These are phyloP conservation scores for Pleurotus salmoneostramineus DNA, from an alignment of 768 basidiomycete genomes.

Conservation along the genomic window DNA sequence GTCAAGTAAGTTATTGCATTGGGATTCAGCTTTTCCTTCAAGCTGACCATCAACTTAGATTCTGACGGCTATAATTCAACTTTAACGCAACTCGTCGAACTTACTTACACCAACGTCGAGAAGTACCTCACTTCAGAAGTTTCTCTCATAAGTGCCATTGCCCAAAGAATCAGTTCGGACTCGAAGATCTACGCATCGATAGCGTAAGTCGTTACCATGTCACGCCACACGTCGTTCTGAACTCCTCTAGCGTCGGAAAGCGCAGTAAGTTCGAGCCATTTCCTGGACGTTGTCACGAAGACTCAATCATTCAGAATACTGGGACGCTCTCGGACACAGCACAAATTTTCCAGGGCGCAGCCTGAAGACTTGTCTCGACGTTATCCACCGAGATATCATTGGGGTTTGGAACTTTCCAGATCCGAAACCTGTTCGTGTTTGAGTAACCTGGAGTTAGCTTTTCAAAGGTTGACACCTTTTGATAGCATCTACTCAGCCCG, in stretches of 20 bases:
- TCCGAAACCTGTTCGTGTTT: conserved; percentile 13
- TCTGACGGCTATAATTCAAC: conserved; percentile 1
- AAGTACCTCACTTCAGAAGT: conserved; percentile 15
- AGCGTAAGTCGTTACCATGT: conserved; percentile 13
- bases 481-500: conserved; percentile 12
- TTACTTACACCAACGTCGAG: conserved; percentile 1
- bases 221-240: neutral
- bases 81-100: conserved; percentile 4
- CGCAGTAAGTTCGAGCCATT: neutral
- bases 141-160: conserved; percentile 17
- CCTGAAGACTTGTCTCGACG: conserved; percentile 16
- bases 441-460: neutral
- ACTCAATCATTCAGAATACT: conserved; percentile 16
- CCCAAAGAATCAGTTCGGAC: conserved; percentile 17
- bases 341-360: conserved; percentile 14
- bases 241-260: conserved; percentile 12
- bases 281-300: neutral
- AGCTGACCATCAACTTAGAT: neutral
- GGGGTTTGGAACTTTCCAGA: conserved; percentile 21
- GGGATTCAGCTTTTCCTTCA: neutral
- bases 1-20: neutral
- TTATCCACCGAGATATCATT: conserved; percentile 20
- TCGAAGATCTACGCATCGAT: conserved; percentile 20
- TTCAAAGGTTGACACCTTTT: neutral
- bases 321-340: conserved; percentile 19